Base-by-base conservation (phyloP, 2,329 filamentous ascomycete species). In the Trichoderma breve region DNA sequence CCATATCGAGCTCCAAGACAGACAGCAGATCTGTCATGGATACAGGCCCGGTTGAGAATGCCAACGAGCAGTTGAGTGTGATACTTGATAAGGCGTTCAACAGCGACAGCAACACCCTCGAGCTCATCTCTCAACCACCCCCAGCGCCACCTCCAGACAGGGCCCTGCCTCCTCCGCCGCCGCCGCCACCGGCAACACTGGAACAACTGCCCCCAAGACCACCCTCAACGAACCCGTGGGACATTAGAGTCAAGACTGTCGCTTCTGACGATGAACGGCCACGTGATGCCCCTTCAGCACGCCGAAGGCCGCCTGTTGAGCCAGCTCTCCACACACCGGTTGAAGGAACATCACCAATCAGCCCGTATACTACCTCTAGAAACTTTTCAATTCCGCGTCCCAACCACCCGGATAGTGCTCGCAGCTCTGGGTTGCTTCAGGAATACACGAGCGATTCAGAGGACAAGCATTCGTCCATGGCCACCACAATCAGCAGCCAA, bases 191-290 rank as follows among this genome's bases (percentile, higher is more conserved):
- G 9, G 53, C 11, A 15, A 72, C 73, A 6, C 39, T 74, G 12
- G 77, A 77, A 63, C 74, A 74, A 26, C 76, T 70, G 4, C 66
- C 79, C 1, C 78, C 79, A 6, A 74, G 76, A n/a, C 83, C 82
- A 3, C 83, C 84, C 11, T 83, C 82, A 7, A 73, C 79, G 12
- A 82, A 85, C 67, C 84, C 84, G 7, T 86, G 84, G 84, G 81
- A 85, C 71, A 75, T 81, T 43, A 77, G 78, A 26, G 72, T 72
- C 34, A 73, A 75, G 21, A 76, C 76, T 21, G 69, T 66, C 18
- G 71, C 39, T 11, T 70, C 66, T n/a, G 72, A 73, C 6, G 76
- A 79, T 36, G 74, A 67, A 3, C 74, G 74, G 3, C 73, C 73
- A 21, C 55, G 47, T 3, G 47, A 64, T 15, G 60, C 76, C 75